Conservation (phyloP, 2,329 filamentous ascomycete genomes). For the Pseudogymnoascus sp. region DNA sequence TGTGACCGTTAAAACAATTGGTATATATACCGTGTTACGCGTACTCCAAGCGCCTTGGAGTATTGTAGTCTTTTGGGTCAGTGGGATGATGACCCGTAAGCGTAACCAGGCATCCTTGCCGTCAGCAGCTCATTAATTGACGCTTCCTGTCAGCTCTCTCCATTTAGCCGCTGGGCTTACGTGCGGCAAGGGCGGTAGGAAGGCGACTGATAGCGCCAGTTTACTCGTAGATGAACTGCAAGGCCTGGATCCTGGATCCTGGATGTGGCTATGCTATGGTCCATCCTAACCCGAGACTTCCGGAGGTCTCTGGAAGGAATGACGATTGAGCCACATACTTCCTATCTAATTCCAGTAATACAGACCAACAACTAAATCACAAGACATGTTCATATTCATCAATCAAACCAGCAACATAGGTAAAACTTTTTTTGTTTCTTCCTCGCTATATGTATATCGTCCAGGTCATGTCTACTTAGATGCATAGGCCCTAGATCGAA, state of each 20-base stretch:
- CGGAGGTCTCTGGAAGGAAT: not conserved
- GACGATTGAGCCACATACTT: not conserved
- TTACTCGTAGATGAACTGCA: not conserved
- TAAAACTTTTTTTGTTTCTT: constrained; percentile 1
- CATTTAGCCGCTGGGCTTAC: not conserved
- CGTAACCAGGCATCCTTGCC: too few species aligned
- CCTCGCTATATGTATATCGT: constrained; percentile 2
- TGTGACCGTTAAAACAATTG: too few species aligned
- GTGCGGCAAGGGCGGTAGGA: not conserved
- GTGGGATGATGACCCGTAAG: not conserved
- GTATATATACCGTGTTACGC: too few species aligned
- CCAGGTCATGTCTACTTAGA: constrained; percentile 2
- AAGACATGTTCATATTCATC: not conserved
- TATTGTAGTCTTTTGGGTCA: too few species aligned
- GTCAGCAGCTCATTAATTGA: not conserved
- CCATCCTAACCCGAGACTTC: not conserved
- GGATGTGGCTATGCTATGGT: not conserved
- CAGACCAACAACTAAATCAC: not conserved
- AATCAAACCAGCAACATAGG: not conserved
- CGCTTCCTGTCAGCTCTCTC: not conserved
- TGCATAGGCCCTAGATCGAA: not conserved
- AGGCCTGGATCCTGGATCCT: not conserved
- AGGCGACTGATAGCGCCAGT: not conserved
- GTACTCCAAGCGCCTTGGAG: too few species aligned
- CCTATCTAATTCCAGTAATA: not conserved